Conservation (phyloP, 768 basidiomycete genomes). For the Fistulinella prunicolor region DNA sequence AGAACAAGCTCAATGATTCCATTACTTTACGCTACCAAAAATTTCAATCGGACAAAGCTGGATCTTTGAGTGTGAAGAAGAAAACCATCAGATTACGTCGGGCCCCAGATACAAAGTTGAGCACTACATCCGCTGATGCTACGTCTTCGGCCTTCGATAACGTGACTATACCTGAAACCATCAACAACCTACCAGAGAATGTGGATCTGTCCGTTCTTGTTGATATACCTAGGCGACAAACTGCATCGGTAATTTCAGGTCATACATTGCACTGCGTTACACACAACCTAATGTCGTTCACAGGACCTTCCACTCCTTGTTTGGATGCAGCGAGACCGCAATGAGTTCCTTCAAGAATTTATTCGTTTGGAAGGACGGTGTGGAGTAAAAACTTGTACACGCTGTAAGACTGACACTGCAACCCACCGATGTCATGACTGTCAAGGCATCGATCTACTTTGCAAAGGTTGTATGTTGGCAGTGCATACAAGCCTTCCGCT, state of each 20-base stretch:
- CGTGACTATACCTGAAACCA: too few relatives aligned
- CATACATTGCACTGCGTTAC: background rate
- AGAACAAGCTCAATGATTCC: too few relatives aligned
- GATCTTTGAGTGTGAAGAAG: too few relatives aligned
- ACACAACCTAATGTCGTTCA: background rate
- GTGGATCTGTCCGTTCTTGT: background rate
- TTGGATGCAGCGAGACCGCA: background rate
- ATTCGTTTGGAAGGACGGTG: background rate
- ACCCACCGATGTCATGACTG: background rate
- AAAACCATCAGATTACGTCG: too few relatives aligned
- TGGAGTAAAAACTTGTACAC: background rate
- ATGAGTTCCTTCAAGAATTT: background rate
- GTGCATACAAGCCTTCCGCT: background rate
- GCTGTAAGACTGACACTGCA: background rate
- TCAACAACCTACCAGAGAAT: background rate
- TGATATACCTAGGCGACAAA: background rate
- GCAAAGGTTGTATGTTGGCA: background rate
- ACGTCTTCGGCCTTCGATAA: too few relatives aligned
- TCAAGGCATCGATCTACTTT: background rate
- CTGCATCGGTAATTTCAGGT: background rate
- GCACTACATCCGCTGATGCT: too few relatives aligned
- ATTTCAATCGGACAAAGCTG: too few relatives aligned
- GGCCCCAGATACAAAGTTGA: too few relatives aligned
- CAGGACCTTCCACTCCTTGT: background rate
- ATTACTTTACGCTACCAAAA: too few relatives aligned